A percentile compares a stretch with the other conserved stretches of the same genome.
Evolutionary conservation across 257 asterid genomes (phyloP).

Genomic region (Salvia miltiorrhiza): DNA sequence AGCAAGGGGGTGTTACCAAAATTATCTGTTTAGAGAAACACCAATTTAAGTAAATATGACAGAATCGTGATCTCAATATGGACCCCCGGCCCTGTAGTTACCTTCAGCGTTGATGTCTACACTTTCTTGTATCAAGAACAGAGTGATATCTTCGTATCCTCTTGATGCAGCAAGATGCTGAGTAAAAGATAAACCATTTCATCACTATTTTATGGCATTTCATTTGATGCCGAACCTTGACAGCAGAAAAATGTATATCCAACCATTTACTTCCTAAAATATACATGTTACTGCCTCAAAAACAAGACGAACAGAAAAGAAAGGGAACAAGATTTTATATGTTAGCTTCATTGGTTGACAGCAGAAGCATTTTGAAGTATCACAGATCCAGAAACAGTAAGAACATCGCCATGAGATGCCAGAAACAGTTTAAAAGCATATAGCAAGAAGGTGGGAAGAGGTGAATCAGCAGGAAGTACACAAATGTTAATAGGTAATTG

Average conservation of each 20-base stretch:
- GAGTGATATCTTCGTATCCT: slow-evolving; percentile 72
- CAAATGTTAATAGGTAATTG: neutral
- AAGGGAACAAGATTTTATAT: neutral
- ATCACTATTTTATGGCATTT: neutral
- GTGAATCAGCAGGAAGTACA: neutral
- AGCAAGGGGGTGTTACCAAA: slow-evolving; percentile 75
- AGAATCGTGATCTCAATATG: neutral
- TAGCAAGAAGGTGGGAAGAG: neutral
- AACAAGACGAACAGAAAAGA: neutral
- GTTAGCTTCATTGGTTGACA: neutral
- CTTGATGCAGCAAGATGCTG: slow-evolving; percentile 96
- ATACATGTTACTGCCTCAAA: neutral
- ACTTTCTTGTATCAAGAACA: slow-evolving; percentile 67
- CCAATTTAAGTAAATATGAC: neutral
- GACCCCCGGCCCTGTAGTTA: neutral
- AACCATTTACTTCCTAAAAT: neutral
- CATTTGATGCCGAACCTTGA: neutral
- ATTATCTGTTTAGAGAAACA: slow-evolving; percentile 43
- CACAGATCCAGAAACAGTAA: neutral
- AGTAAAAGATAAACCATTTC: neutral
- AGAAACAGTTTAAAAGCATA: neutral
- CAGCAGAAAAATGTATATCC: neutral
- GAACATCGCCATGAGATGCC: no score
- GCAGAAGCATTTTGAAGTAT: neutral
- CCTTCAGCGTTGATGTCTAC: slow-evolving; percentile 63